These are phyloP conservation scores for Penicillium sp. DNA, from an alignment of 2,329 filamentous ascomycete genomes.

Conservation along the genomic window DNA sequence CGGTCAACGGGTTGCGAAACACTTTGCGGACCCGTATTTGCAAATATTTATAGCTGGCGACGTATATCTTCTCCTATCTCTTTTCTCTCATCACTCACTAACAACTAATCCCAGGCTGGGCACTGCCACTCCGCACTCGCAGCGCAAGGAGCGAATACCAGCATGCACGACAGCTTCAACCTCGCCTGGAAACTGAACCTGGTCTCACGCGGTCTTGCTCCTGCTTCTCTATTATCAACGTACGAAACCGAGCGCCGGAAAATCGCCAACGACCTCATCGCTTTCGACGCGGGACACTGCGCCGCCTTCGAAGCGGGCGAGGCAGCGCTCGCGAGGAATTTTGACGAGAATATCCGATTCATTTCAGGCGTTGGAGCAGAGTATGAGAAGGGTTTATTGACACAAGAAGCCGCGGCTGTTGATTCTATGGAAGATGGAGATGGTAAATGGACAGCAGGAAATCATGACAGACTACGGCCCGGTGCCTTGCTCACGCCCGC, in stretches of 20 bases:
- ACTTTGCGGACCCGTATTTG: conserved; percentile 49
- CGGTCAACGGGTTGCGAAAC: conserved; percentile 53
- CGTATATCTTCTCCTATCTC: conserved; percentile 28
- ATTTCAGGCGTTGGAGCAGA: conserved; percentile 74
- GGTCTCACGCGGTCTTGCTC: conserved; percentile 31
- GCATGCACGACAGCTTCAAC: conserved; percentile 44
- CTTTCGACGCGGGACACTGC: conserved; percentile 49
- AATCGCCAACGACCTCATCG: conserved; percentile 38
- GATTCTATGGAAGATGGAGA: background rate
- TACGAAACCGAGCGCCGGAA: conserved; percentile 39
- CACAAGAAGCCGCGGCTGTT: background rate
- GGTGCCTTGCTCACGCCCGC: conserved; percentile 64
- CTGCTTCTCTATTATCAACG: conserved; percentile 29
- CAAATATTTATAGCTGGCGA: conserved; percentile 57
- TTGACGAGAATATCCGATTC: conserved; percentile 72
- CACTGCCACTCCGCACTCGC: conserved; percentile 40
- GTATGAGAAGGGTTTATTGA: conserved; percentile 69
- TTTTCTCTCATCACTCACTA: background rate
- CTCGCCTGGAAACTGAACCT: conserved; percentile 43
- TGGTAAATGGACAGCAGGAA: too few relatives aligned
- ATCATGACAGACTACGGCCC: conserved; percentile 36
- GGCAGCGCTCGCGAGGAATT: conserved; percentile 69
- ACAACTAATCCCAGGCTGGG: conserved; percentile 27
- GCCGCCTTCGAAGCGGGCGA: conserved; percentile 65
- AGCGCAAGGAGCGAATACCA: conserved; percentile 42